phyloP scores from a whole-genome alignment of 2,329 filamentous ascomycete genomes.

The Venturia pyrina region DNA sequence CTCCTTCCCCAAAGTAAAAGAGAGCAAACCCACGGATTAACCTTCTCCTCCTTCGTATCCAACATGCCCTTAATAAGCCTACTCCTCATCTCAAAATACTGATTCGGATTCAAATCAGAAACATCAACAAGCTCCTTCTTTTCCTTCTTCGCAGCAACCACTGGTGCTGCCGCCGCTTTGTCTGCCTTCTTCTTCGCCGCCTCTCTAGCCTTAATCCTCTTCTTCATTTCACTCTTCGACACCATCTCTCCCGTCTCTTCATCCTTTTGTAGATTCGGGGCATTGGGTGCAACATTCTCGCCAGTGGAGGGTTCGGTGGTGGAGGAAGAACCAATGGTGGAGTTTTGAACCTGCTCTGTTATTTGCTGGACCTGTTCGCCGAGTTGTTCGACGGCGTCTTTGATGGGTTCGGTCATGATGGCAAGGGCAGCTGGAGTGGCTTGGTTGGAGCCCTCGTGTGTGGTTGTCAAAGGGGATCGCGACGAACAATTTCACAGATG shows the following conservation, averaged over 20 bases:
- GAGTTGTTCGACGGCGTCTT: conserved; percentile 23
- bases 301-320: conserved; percentile 14
- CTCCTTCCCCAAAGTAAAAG: neutral
- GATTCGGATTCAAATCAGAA: conserved; percentile 62
- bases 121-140: conserved; percentile 50
- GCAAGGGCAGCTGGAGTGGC: neutral
- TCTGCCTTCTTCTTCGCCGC: conserved; percentile 81
- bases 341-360: conserved; percentile 1
- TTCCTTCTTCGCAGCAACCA: conserved; percentile 50
- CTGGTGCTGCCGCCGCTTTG: conserved; percentile 61
- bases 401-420: conserved; percentile 24
- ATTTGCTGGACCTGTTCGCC: conserved; percentile 22
- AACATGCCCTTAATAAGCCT: conserved; percentile 68
- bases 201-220: conserved; percentile 83
- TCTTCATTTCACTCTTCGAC: conserved; percentile 62
- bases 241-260: conserved; percentile 83
- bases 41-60: conserved; percentile 63
- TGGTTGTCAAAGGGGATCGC: neutral
- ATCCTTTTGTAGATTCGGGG: conserved; percentile 67
- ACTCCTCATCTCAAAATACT: conserved; percentile 96
- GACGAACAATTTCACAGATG: neutral
- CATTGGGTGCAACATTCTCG: neutral
- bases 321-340: conserved; percentile 8
- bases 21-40: conserved; percentile 24
- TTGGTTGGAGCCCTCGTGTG: neutral